Evolutionary conservation across 495 filamentous ascomycete genomes (phyloP).

Genomic region (Penicillium desertorum): DNA sequence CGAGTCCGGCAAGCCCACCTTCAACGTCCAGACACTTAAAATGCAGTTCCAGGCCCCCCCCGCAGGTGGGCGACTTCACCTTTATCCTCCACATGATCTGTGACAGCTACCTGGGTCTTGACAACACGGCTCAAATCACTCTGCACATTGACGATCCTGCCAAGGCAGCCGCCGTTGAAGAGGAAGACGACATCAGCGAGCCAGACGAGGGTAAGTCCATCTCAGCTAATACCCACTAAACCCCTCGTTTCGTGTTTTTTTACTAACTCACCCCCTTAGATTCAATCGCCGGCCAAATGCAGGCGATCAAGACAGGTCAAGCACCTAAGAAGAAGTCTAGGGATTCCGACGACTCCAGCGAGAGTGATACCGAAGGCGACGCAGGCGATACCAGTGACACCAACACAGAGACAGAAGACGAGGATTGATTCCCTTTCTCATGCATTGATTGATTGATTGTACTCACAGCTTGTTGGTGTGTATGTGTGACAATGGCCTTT

Average conservation of each 20-base stretch:
- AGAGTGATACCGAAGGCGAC: slow-evolving; percentile 88
- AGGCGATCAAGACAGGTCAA: slow-evolving; percentile 73
- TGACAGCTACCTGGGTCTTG: slow-evolving; percentile 91
- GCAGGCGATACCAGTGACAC: slow-evolving; percentile 74
- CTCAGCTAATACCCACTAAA: not conserved
- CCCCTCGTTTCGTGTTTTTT: slow-evolving; percentile 1
- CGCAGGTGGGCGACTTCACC: slow-evolving; percentile 85
- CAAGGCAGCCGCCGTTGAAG: slow-evolving; percentile 73
- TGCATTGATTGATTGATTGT: slow-evolving; percentile 32
- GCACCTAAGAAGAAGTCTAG: slow-evolving; percentile 55
- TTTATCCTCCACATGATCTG: slow-evolving; percentile 91
- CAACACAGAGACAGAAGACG: slow-evolving; percentile 73
- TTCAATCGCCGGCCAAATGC: slow-evolving; percentile 94
- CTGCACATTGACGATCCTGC: slow-evolving; percentile 86
- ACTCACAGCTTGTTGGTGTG: slow-evolving; percentile 24
- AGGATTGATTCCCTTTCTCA: slow-evolving; percentile 42
- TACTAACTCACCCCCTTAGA: slow-evolving; percentile 56
- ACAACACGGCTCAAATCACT: slow-evolving; percentile 83
- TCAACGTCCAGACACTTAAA: slow-evolving; percentile 90
- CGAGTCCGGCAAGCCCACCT: slow-evolving; percentile 74
- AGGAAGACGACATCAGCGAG: slow-evolving; percentile 91
- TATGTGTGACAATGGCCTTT: slow-evolving; percentile 17
- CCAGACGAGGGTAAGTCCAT: slow-evolving; percentile 84
- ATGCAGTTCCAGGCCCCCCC: slow-evolving; percentile 97
- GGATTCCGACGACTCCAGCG: slow-evolving; percentile 60